Conservation (phyloP, 176 grass and related monocot genomes). For the Leersia perrieri region DNA sequence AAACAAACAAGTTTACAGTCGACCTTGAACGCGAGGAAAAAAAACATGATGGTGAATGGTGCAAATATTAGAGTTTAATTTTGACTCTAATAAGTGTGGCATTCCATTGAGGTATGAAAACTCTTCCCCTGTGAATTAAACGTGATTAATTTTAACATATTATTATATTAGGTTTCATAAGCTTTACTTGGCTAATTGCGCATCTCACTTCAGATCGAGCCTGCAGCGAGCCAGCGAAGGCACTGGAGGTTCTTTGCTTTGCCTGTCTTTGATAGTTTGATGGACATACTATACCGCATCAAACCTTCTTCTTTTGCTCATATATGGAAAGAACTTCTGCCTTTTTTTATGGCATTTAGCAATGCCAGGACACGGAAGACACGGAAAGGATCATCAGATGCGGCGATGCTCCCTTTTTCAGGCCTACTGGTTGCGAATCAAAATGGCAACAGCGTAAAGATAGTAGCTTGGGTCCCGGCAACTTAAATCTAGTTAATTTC, state of each 20-base stretch:
- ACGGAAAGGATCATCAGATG: neutral
- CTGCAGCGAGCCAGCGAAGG: too few relatives aligned
- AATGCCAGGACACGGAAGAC: constrained; percentile 1
- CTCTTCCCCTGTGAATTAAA: too few relatives aligned
- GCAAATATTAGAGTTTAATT: too few relatives aligned
- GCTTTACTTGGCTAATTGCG: too few relatives aligned
- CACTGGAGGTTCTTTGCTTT: constrained; percentile 2
- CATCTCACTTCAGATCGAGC: too few relatives aligned
- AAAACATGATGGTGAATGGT: too few relatives aligned
- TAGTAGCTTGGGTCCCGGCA: neutral
- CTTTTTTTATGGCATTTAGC: neutral
- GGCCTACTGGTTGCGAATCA: neutral
- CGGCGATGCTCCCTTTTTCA: neutral
- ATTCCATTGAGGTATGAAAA: too few relatives aligned
- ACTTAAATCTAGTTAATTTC: too few relatives aligned
- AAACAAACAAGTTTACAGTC: too few relatives aligned
- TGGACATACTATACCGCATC: neutral
- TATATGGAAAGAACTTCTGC: neutral
- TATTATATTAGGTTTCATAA: neutral
- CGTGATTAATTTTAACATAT: too few relatives aligned
- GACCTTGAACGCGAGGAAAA: too few relatives aligned
- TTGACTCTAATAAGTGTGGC: too few relatives aligned
- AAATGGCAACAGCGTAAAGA: neutral
- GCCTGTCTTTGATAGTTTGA: neutral
- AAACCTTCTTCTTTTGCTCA: neutral